Percentiles rank a stretch among this genome's conserved stretches.
Evolutionary conservation across 164 flowering plant species (phyloP).

Genomic region (Vitis cinerea): DNA sequence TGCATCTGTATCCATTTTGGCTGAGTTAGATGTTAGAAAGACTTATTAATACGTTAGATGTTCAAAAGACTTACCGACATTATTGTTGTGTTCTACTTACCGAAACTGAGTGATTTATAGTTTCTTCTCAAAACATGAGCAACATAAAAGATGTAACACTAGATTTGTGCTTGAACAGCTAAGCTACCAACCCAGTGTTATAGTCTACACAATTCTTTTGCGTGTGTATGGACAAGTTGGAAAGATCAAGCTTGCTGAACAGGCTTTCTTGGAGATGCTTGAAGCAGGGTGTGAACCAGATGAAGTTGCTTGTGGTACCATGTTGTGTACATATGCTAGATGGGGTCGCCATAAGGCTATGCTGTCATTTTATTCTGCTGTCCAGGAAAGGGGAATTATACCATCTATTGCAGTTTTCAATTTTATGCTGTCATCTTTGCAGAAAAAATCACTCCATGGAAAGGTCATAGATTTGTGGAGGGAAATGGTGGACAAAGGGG

Average conservation of each 20-base stretch:
- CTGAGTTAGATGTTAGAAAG: not conserved
- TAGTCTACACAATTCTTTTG: constrained; percentile 76
- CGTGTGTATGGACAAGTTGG: constrained; percentile 91
- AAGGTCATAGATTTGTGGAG: constrained; percentile 67
- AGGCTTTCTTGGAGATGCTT: constrained; percentile 93
- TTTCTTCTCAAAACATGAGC: not conserved
- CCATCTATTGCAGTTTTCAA: constrained; percentile 74
- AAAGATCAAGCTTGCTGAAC: constrained; percentile 84
- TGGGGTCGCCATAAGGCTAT: constrained; percentile 93
- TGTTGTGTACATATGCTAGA: constrained; percentile 94
- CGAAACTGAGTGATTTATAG: not conserved
- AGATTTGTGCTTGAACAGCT: constrained; percentile 62
- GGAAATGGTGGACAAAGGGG: constrained; percentile 55
- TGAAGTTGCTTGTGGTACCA: constrained; percentile 96
- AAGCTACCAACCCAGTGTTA: constrained; percentile 74
- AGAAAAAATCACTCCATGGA: constrained; percentile 71
- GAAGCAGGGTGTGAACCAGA: constrained; percentile 96
- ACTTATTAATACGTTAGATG: not conserved
- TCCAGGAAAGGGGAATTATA: constrained; percentile 55
- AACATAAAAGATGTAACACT: constrained; percentile 28
- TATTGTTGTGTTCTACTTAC: not conserved
- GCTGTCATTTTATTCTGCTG: constrained; percentile 81
- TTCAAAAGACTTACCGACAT: not conserved
- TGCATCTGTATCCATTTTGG: too few species aligned
- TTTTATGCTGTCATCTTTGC: constrained; percentile 94